phyloP scores from a whole-genome alignment of 768 basidiomycete genomes.

The Russula virescens region DNA sequence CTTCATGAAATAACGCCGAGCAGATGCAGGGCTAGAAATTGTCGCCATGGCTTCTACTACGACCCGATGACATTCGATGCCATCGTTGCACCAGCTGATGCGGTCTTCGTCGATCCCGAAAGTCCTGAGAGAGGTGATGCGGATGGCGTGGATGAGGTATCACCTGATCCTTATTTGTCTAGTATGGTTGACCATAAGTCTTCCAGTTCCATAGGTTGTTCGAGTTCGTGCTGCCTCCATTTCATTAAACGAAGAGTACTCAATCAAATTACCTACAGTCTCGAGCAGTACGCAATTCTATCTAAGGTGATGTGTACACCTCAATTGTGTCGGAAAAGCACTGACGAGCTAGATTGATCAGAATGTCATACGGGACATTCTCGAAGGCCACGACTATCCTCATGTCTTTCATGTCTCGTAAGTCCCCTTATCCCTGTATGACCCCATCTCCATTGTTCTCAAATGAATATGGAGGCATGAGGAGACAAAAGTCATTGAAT shows the following conservation, averaged over 20 bases:
- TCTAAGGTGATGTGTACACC: conserved; percentile 4
- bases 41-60: background rate
- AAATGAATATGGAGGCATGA: conserved; percentile 6
- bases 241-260: background rate
- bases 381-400: conserved; percentile 15
- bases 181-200: background rate
- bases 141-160: conserved; percentile 16
- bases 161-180: background rate
- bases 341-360: background rate
- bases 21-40: conserved; percentile 14
- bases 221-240: conserved; percentile 8
- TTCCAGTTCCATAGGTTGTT: conserved; percentile 10
- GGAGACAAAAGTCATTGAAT: conserved; percentile 21
- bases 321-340: background rate
- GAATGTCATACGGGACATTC: conserved; percentile 11
- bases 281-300: conserved; percentile 16
- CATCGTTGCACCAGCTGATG: background rate
- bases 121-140: background rate
- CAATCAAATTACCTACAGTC: background rate
- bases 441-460: background rate
- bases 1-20: background rate
- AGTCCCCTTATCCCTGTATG: background rate
- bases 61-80: conserved; percentile 5
- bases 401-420: conserved; percentile 22
- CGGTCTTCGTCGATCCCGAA: background rate